phyloP scores from a whole-genome alignment of 306 rosid species.

The Malus domestica region ASM211411v1 NC_041795.1:34546501-34547000 shows the following conservation, averaged over 20 bases:
- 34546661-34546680: not conserved
- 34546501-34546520: conserved; percentile 96
- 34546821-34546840: conserved; percentile 38
- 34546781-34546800: conserved; percentile 40
- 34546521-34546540: conserved; percentile 90
- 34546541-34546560: conserved; percentile 82
- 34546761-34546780: conserved; percentile 40
- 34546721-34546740: conserved; percentile 58
- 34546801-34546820: conserved; percentile 57
- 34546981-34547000: conserved; percentile 88
- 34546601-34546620: conserved; percentile 5
- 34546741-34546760: conserved; percentile 51
- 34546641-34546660: not conserved
- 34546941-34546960: conserved; percentile 72
- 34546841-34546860: not conserved
- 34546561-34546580: conserved; percentile 77
- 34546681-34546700: conserved; percentile 64
- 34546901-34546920: conserved; percentile 5
- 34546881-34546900: not conserved
- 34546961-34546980: conserved; percentile 93
- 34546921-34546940: conserved; percentile 59
- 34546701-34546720: conserved; percentile 96
- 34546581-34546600: conserved; percentile 79
- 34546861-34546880: not conserved
- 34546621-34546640: not conserved